Percentiles rank a stretch among this genome's conserved stretches.
Conservation (phyloP, 352 stramenopile species). For the Plasmopara halstedii region DNA sequence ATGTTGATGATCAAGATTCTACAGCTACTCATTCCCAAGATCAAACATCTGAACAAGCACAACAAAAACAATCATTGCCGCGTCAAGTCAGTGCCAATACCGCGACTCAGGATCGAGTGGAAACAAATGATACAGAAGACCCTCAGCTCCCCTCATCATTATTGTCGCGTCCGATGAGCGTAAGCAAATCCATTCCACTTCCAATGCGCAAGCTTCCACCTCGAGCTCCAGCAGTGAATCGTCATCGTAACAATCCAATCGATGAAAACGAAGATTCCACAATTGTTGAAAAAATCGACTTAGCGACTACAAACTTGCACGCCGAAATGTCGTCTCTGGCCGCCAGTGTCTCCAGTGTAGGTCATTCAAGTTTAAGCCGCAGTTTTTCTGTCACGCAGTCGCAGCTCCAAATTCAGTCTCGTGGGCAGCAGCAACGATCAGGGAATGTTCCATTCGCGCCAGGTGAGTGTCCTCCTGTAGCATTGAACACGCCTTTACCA, state of each 20-base stretch:
- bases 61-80: conserved; percentile 3
- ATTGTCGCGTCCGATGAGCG: conserved; percentile 56
- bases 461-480: conserved; percentile 5
- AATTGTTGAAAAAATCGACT: conserved; percentile 59
- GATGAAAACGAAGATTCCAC: conserved; percentile 40
- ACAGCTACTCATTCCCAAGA: neutral
- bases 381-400: conserved; percentile 61
- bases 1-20: conserved; percentile 1
- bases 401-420: conserved; percentile 24
- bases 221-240: conserved; percentile 13
- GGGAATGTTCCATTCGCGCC: conserved; percentile 6
- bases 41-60: conserved; percentile 1
- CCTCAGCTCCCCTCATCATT: conserved; percentile 52
- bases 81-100: conserved; percentile 20
- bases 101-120: conserved; percentile 12
- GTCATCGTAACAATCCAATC: conserved; percentile 18
- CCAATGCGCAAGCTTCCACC: conserved; percentile 28
- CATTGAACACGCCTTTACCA: conserved; percentile 15
- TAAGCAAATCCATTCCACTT: conserved; percentile 79
- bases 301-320: conserved; percentile 66
- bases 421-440: conserved; percentile 10
- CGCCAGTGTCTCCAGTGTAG: conserved; percentile 66
- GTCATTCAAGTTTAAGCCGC: conserved; percentile 59
- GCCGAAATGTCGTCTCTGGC: conserved; percentile 79
- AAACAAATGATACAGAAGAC: conserved; percentile 13